A percentile compares a stretch with the other conserved stretches of the same genome.
Evolutionary conservation across 805 yeast species (phyloP).

Genomic region (Ogataea corticis): DNA sequence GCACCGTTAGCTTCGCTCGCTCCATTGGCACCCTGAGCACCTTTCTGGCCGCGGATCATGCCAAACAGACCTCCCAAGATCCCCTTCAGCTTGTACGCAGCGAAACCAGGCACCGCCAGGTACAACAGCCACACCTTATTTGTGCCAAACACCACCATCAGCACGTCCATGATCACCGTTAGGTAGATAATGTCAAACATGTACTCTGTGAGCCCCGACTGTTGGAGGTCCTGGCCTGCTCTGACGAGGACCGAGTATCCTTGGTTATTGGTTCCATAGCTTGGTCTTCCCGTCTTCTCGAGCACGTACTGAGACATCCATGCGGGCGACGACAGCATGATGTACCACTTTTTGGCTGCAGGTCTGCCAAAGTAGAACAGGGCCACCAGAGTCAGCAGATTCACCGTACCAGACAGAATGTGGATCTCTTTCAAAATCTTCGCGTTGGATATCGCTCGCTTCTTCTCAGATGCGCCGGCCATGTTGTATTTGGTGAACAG

Average conservation of each 20-base stretch:
- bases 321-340: slow-evolving; percentile 44
- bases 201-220: slow-evolving; percentile 68
- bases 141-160: slow-evolving; percentile 54
- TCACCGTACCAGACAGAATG: slow-evolving; percentile 38
- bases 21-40: slow-evolving; percentile 10
- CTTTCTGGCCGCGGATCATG: slow-evolving; percentile 21
- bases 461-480: slow-evolving; percentile 43
- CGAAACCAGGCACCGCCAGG: slow-evolving; percentile 52
- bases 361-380: slow-evolving; percentile 47
- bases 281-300: slow-evolving; percentile 64
- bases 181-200: slow-evolving; percentile 69
- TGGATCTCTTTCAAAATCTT: slow-evolving; percentile 35
- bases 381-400: slow-evolving; percentile 39
- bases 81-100: slow-evolving; percentile 46
- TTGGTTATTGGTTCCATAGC: slow-evolving; percentile 38
- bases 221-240: slow-evolving; percentile 63
- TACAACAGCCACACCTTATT: slow-evolving; percentile 61
- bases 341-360: slow-evolving; percentile 41
- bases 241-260: slow-evolving; percentile 42
- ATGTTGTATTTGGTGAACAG: slow-evolving; percentile 22
- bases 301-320: slow-evolving; percentile 48
- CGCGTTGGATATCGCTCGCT: slow-evolving; percentile 34
- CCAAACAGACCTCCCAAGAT: slow-evolving; percentile 33
- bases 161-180: slow-evolving; percentile 57
- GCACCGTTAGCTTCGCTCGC: background rate